Evolutionary conservation across 2,329 filamentous ascomycete species (phyloP), one percentile per base, ranked within the genome.

Genomic region (Hymenoscyphus albidus): DNA sequence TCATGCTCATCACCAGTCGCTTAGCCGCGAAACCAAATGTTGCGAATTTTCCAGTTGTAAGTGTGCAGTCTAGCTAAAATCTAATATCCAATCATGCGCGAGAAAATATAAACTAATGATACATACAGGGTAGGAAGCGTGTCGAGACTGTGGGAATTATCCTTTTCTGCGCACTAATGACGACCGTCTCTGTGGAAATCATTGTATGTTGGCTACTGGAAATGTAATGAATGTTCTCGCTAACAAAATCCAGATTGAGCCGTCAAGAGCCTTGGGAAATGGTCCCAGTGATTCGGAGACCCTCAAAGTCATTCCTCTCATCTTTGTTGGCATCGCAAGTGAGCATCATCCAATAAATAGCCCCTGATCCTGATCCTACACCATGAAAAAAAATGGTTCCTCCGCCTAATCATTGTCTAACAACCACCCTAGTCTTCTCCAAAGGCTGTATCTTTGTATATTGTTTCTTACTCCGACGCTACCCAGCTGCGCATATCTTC

Each of bases 101-200:
- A 42, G 3, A 3, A 14, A 42, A 42, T 14, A 42, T 42, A 10
- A 42, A 42, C 10, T 48, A 22, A 48, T 18, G 16, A 59, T 44
- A 35, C 16, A 39, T 54, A 32, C 69, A 81, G 78, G 86, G 84
- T 54, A 82, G 86, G 10, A 86, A 81, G 4, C 80, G 86, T 63
- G 83, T 88, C 59, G 86, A 88, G 76, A 87, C 86, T 1, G 80
- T 88, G 64, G 86, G 85, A 38, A 85, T 88, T 66, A 85, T 89
- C 69, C 81, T 88, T 58, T 88, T 88, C 74, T 87, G 85, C 67
- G 85, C 85, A 55, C 77, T 88, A 65, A 88, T 88, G 85, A 87
- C 86, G 1, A 88, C 85, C 0, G 85, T 88, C 4, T 85, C 86
- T 59, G 83, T 88, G 38, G 83, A 88, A 70, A 77, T 88, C 31